phyloP scores from a whole-genome alignment of 805 yeast genomes.

The Pichia insulana region DNA sequence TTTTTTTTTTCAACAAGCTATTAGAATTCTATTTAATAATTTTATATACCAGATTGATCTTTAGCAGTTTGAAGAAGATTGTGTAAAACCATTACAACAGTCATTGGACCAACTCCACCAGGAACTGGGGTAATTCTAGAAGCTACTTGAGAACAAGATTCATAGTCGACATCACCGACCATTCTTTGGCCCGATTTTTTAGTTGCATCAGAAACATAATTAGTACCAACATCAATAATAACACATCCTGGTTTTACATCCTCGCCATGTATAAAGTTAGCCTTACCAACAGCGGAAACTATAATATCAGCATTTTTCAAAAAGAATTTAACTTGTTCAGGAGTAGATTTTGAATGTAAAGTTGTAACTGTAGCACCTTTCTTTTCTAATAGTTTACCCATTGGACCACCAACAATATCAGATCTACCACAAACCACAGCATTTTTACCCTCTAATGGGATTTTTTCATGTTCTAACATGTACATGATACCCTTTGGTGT shows the following conservation, averaged over 20 bases:
- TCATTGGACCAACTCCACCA: constrained; percentile 99
- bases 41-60: constrained; percentile 15
- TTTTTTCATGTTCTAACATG: constrained; percentile 60
- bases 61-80: constrained; percentile 76
- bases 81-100: constrained; percentile 88
- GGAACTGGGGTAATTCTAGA: constrained; percentile 89
- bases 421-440: constrained; percentile 94
- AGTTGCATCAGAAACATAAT: constrained; percentile 68
- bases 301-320: constrained; percentile 75
- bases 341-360: constrained; percentile 65
- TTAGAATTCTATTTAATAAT: too few relatives aligned
- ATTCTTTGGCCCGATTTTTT: constrained; percentile 72
- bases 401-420: constrained; percentile 94
- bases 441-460: constrained; percentile 62
- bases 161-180: constrained; percentile 94
- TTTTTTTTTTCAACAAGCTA: not conserved
- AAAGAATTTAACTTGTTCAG: constrained; percentile 42
- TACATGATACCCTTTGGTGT: constrained; percentile 92
- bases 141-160: constrained; percentile 52
- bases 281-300: constrained; percentile 85
- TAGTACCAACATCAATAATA: constrained; percentile 92
- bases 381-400: constrained; percentile 71
- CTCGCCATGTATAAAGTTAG: constrained; percentile 77
- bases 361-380: constrained; percentile 84
- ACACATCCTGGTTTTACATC: constrained; percentile 81